Evolutionary conservation across 1,284 basidiomycete species (phyloP).

Genomic region (Ceratobasidium sp.): DNA sequence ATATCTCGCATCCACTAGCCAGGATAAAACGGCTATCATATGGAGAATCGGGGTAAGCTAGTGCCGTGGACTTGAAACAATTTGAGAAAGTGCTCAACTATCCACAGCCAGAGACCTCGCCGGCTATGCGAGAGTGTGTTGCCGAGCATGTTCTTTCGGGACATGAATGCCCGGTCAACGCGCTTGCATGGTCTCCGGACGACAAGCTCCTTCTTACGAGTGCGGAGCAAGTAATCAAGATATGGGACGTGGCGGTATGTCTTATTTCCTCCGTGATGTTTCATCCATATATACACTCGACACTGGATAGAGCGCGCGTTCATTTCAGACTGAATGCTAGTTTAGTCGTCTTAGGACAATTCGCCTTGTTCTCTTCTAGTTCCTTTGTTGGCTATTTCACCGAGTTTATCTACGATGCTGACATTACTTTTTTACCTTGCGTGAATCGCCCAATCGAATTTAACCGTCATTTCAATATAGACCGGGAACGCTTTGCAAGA

Average conservation of each 20-base stretch:
- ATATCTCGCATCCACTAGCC: constrained; percentile 89
- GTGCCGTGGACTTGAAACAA: constrained; percentile 37
- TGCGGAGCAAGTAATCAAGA: constrained; percentile 81
- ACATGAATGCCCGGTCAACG: constrained; percentile 83
- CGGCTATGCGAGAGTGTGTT: constrained; percentile 70
- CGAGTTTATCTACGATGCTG: constrained; percentile 30
- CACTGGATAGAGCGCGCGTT: constrained; percentile 6
- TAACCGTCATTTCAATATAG: constrained; percentile 58
- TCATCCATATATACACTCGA: not conserved
- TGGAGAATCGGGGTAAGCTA: constrained; percentile 85
- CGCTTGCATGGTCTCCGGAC: constrained; percentile 91
- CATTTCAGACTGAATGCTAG: no score
- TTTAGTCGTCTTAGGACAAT: no score
- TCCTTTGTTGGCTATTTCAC: constrained; percentile 44
- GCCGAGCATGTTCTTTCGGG: constrained; percentile 74
- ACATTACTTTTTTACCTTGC: not conserved
- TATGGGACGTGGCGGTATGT: constrained; percentile 88
- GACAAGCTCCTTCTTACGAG: constrained; percentile 86
- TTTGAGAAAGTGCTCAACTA: constrained; percentile 38
- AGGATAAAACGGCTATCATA: constrained; percentile 88
- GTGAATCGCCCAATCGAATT: not conserved
- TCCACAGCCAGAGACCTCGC: constrained; percentile 64
- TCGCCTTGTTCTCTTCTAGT: not conserved
- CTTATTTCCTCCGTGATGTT: not conserved
- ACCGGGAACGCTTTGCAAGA: constrained; percentile 75